Percentiles rank a stretch among this genome's conserved stretches.
These are phyloP conservation scores for Jasminum sambac DNA, from an alignment of 257 asterid genomes.

Conservation along the genomic window DNA sequence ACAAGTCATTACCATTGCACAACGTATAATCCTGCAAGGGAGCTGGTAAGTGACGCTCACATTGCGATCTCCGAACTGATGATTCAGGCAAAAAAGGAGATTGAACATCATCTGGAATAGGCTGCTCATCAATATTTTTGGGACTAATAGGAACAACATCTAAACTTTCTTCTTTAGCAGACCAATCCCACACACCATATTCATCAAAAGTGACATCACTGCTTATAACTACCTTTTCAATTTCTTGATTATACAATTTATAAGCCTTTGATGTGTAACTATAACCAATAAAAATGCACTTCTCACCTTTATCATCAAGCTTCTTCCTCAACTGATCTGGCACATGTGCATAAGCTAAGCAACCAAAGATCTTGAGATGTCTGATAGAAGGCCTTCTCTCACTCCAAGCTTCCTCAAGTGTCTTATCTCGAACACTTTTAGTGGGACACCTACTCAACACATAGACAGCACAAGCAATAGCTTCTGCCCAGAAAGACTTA, in stretches of 20 bases:
- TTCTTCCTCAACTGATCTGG: not conserved
- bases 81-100: conserved; percentile 4
- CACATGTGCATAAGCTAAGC: not conserved
- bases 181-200: not conserved
- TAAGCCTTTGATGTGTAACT: too few species aligned
- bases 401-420: not conserved
- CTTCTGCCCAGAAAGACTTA: too few species aligned
- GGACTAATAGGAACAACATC: not conserved
- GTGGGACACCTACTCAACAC: not conserved
- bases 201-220: too few species aligned
- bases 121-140: not conserved
- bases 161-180: conserved; percentile 5
- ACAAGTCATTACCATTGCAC: conserved; percentile 10
- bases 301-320: not conserved
- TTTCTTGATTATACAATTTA: too few species aligned
- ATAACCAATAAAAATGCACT: not conserved
- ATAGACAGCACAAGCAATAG: not conserved
- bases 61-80: conserved; percentile 9
- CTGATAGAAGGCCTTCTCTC: not conserved
- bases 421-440: not conserved
- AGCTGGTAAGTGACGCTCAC: not conserved
- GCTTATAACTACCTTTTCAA: too few species aligned
- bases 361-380: conserved; percentile 8
- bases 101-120: not conserved
- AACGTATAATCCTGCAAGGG: conserved; percentile 15